Conservation (phyloP, 2,329 filamentous ascomycete species). For the Stenocarpella maydis region DNA sequence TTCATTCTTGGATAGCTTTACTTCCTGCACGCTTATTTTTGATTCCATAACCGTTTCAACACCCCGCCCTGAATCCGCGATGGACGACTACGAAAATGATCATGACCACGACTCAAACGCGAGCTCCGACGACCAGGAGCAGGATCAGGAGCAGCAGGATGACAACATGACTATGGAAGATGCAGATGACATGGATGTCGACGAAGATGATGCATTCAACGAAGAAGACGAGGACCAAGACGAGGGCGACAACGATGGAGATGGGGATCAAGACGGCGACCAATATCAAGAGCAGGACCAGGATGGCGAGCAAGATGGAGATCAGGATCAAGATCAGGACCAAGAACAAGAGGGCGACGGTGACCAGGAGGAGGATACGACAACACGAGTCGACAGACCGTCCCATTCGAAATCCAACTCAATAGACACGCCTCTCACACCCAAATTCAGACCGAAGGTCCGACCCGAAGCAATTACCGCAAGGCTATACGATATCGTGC, state of each 20-base stretch:
- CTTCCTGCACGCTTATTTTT: neutral
- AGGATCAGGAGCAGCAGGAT: constrained; percentile 48
- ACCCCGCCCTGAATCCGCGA: constrained; percentile 34
- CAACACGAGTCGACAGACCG: constrained; percentile 31
- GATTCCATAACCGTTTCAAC: neutral
- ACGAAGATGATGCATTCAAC: constrained; percentile 47
- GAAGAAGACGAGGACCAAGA: constrained; percentile 47
- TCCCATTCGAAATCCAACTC: constrained; percentile 38
- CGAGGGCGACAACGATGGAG: constrained; percentile 46
- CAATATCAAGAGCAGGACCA: constrained; percentile 49
- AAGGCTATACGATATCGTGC: constrained; percentile 89
- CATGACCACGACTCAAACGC: constrained; percentile 46
- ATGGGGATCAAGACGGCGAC: constrained; percentile 47
- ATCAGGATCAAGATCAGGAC: constrained; percentile 49
- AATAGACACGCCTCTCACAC: constrained; percentile 45
- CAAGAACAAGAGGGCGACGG: constrained; percentile 42
- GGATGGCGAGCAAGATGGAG: constrained; percentile 48
- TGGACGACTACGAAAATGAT: constrained; percentile 51
- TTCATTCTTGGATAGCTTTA: neutral
- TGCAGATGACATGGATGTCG: constrained; percentile 48
- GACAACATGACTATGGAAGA: constrained; percentile 42
- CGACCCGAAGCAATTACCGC: constrained; percentile 82
- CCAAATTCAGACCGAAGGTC: constrained; percentile 65
- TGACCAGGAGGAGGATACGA: constrained; percentile 31
- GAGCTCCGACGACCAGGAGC: constrained; percentile 56